Conservation (phyloP, 371 early-diverging fungal genomes). For the Mucor sp. region DNA sequence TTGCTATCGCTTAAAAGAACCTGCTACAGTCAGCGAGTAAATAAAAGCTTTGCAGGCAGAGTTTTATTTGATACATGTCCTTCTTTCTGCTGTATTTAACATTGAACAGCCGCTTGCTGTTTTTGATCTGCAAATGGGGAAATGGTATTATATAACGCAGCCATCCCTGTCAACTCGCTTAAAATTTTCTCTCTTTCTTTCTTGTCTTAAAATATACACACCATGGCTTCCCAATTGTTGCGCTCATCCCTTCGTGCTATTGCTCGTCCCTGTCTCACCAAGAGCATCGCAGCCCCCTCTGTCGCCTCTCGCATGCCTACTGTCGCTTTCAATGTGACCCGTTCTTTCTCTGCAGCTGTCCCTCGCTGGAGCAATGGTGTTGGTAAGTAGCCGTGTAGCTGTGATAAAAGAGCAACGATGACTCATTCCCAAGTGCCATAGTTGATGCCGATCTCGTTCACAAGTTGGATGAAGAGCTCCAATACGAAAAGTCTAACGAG, state of each 20-base stretch:
- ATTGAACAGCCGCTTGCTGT: not conserved
- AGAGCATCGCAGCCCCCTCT: conserved; percentile 16
- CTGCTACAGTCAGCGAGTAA: not conserved
- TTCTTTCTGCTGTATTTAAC: not conserved
- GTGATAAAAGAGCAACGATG: not conserved
- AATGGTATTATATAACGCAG: not conserved
- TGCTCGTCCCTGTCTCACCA: conserved; percentile 30
- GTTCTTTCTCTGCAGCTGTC: conserved; percentile 31
- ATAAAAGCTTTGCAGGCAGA: conserved; percentile 20
- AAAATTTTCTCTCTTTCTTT: conserved; percentile 5
- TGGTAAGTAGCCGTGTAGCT: conserved; percentile 23
- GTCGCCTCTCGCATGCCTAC: conserved; percentile 19
- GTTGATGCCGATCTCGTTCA: conserved; percentile 72
- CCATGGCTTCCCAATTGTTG: conserved; percentile 44
- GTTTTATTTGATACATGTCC: not conserved
- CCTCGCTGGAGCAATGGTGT: conserved; percentile 37
- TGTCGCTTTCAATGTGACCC: conserved; percentile 24
- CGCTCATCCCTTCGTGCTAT: conserved; percentile 43
- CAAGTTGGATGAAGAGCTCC: conserved; percentile 77
- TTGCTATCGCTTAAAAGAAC: conserved; percentile 56
- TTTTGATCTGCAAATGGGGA: not conserved
- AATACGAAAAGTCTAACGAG: conserved; percentile 78
- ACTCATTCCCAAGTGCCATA: conserved; percentile 11
- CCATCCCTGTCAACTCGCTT: conserved; percentile 16
- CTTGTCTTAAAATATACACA: not conserved